Conservation (phyloP, 1,284 basidiomycete species). For the Flammula alnicola region DNA sequence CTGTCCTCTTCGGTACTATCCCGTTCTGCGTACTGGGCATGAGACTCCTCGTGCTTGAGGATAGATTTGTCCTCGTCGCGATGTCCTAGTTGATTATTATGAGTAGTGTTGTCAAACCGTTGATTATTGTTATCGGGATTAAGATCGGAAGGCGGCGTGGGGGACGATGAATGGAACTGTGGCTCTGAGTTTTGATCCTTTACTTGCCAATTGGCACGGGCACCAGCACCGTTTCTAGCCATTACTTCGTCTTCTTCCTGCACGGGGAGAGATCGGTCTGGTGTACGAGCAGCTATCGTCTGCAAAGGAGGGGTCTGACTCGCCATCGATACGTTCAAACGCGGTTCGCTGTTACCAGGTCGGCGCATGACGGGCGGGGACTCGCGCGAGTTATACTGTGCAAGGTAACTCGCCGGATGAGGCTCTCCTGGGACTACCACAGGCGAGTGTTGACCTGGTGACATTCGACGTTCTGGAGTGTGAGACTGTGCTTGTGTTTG, state of each 20-base stretch:
- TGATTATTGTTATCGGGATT: constrained; percentile 50
- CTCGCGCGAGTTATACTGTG: constrained; percentile 54
- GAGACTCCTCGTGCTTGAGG: constrained; percentile 44
- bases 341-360: constrained; percentile 41
- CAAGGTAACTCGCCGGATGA: constrained; percentile 47
- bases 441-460: constrained; percentile 57
- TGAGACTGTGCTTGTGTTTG: constrained; percentile 38
- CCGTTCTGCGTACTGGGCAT: constrained; percentile 31
- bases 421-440: constrained; percentile 54
- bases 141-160: constrained; percentile 60
- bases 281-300: constrained; percentile 55
- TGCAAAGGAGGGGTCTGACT: constrained; percentile 64
- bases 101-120: constrained; percentile 37
- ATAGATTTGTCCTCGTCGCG: constrained; percentile 54
- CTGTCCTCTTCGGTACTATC: constrained; percentile 46
- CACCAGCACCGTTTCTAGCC: constrained; percentile 37
- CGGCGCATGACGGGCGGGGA: constrained; percentile 46
- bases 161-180: constrained; percentile 44
- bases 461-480: constrained; percentile 57
- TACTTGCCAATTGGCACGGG: constrained; percentile 37
- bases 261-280: constrained; percentile 74
- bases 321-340: constrained; percentile 50
- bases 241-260: constrained; percentile 73
- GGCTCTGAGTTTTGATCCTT: constrained; percentile 39
- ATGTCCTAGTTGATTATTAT: constrained; percentile 31